Evolutionary conservation across 1,139 yeast genomes (phyloP), one percentile per base, ranked within the genome.

Genomic region (Blastobotrys elegans): DNA sequence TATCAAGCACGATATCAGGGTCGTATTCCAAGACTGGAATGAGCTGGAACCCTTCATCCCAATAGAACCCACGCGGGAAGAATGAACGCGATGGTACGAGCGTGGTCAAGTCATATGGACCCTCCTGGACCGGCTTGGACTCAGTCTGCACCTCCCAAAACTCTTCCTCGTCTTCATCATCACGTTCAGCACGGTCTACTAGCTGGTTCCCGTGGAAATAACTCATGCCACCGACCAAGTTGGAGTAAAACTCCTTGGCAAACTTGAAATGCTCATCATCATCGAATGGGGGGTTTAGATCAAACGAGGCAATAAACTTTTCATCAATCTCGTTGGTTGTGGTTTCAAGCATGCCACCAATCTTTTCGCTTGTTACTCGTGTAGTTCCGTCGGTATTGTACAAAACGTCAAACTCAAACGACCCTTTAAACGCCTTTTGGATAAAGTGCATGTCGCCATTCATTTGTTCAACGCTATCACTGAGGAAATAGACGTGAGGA

Each of bases 1-100:
- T 82, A 55, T 88, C 96, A 51, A 90, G 70, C 0, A 82, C 88
- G 40, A 92, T 71, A 61, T 89, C 96, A 8, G 88, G 77, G 64
- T 92, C 98, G 63, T 84, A 90, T 45, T 84, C 82, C 54, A 87
- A 66, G 32, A 92, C 71, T 2, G 96, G 96, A 35, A 90, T 71
- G 53, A 92, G 72, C 64, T 92, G 96, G 67, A 92, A 92, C 0
- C 99, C 99, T 68, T 94, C 98, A 66, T 94, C 99, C 99, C 99
- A 92, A 61, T 87, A 87, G 61, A 92, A 92, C 0, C 99, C 99
- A 54, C 98, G 75, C 7, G 98, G 97, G 67, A 92, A 92, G 60
- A 87, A 87, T 0, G 96, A 89, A 49, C 98, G 75, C 42, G 96
- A 87, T 1, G 98, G 98, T 27, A 89, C 95, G 38, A 88, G 73